A percentile compares a stretch with the other conserved stretches of the same genome.
These are phyloP conservation scores for Barbarea vulgaris DNA, from an alignment of 345 rosid species.

Conservation along the genomic window DNA sequence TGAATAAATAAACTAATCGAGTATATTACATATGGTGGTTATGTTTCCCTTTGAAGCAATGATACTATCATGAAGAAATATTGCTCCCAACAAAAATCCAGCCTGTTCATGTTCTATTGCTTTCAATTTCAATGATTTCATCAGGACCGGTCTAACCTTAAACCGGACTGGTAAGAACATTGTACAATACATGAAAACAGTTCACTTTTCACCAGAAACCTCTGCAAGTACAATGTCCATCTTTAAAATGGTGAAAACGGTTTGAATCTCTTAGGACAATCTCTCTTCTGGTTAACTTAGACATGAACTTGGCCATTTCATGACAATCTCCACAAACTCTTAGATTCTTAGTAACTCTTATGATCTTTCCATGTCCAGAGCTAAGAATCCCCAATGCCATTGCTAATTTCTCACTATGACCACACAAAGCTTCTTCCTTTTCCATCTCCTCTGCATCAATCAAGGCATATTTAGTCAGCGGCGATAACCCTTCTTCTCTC, in stretches of 20 bases:
- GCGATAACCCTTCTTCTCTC: slow-evolving; percentile 56
- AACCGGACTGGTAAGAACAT: slow-evolving; percentile 13
- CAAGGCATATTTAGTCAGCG: slow-evolving; percentile 54
- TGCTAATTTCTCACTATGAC: slow-evolving; percentile 77
- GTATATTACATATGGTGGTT: background rate
- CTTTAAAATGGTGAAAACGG: slow-evolving; percentile 69
- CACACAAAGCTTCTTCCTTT: slow-evolving; percentile 68
- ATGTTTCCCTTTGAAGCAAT: slow-evolving; percentile 41
- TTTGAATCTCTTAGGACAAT: slow-evolving; percentile 70
- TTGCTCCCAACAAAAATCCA: slow-evolving; percentile 7
- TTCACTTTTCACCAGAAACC: slow-evolving; percentile 61
- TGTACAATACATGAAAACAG: background rate
- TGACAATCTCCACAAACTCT: slow-evolving; percentile 81
- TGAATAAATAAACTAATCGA: slow-evolving; percentile 16
- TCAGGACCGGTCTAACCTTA: background rate
- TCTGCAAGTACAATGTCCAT: slow-evolving; percentile 75
- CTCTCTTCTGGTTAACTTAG: slow-evolving; percentile 55
- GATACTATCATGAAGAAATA: slow-evolving; percentile 29
- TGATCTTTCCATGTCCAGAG: slow-evolving; percentile 54
- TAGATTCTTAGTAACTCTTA: slow-evolving; percentile 64
- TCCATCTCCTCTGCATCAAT: slow-evolving; percentile 69
- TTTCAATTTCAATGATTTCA: slow-evolving; percentile 7
- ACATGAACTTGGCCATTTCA: slow-evolving; percentile 71
- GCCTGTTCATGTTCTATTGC: slow-evolving; percentile 38
- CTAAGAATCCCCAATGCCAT: slow-evolving; percentile 64